Percentiles rank a stretch among this genome's conserved stretches.
Evolutionary conservation across 495 filamentous ascomycete species (phyloP).

Genomic region (Clavariopsis aquatica): DNA sequence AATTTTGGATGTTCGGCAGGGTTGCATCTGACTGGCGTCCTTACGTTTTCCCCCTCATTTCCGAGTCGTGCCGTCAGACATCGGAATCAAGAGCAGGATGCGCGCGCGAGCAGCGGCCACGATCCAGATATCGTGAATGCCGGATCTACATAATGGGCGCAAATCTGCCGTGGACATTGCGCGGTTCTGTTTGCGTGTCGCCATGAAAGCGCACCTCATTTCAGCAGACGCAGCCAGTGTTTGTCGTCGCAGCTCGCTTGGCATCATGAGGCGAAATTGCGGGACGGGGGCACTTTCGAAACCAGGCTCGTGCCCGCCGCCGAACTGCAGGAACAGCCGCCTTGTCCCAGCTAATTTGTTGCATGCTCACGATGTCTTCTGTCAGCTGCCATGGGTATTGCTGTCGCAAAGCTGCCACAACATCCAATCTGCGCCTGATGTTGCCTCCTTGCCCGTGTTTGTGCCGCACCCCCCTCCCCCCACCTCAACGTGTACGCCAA

Average conservation of each 20-base stretch:
- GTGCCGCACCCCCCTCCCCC: slow-evolving; percentile 7
- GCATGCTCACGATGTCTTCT: slow-evolving; percentile 15
- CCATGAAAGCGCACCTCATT: slow-evolving; percentile 10
- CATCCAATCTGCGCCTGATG: slow-evolving; percentile 23
- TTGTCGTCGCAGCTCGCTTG: slow-evolving; percentile 10
- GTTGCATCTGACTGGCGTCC: slow-evolving; percentile 21
- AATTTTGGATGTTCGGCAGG: slow-evolving; percentile 32
- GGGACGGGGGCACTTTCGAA: slow-evolving; percentile 25
- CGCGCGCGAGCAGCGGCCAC: neutral
- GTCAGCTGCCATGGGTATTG: slow-evolving; percentile 29
- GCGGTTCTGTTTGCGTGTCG: slow-evolving; percentile 25
- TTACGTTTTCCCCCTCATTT: slow-evolving; percentile 25
- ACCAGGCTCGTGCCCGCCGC: slow-evolving; percentile 28
- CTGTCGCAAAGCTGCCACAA: slow-evolving; percentile 21
- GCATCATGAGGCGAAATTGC: slow-evolving; percentile 31
- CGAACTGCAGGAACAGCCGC: slow-evolving; percentile 29
- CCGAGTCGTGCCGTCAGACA: slow-evolving; percentile 10
- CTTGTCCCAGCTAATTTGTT: slow-evolving; percentile 11
- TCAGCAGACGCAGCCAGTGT: slow-evolving; percentile 22
- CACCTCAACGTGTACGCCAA: slow-evolving; percentile 17
- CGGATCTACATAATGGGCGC: neutral
- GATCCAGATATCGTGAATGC: neutral
- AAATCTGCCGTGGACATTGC: slow-evolving; percentile 21
- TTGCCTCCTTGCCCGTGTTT: slow-evolving; percentile 16
- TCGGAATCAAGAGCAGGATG: slow-evolving; percentile 2